Percentiles rank a stretch among this genome's conserved stretches.
phyloP scores from a whole-genome alignment of 2,329 filamentous ascomycete species.

The Aureobasidium sp. region DNA sequence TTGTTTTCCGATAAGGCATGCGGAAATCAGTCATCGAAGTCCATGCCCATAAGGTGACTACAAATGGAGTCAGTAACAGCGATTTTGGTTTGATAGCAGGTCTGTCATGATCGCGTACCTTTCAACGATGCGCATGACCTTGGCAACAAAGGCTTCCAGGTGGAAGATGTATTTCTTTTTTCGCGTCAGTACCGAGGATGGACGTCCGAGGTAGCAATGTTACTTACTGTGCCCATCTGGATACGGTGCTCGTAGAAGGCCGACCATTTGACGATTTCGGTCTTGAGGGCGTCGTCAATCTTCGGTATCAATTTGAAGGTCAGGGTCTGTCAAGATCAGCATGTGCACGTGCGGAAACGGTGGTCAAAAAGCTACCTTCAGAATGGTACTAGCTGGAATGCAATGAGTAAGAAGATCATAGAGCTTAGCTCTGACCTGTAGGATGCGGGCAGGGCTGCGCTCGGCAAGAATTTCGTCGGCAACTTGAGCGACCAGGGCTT shows the following conservation, averaged over 20 bases:
- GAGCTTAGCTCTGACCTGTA: slow-evolving; percentile 85
- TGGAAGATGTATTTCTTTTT: slow-evolving; percentile 87
- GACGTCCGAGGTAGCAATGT: background rate
- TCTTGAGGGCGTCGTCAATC: slow-evolving; percentile 82
- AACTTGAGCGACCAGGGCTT: slow-evolving; percentile 78
- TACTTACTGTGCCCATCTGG: slow-evolving; percentile 61
- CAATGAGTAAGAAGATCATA: slow-evolving; percentile 97
- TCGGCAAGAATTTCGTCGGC: slow-evolving; percentile 92
- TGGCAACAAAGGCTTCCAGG: slow-evolving; percentile 94
- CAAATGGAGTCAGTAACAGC: background rate
- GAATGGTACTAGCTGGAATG: slow-evolving; percentile 86
- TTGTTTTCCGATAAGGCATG: background rate
- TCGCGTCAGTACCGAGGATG: background rate
- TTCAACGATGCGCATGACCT: slow-evolving; percentile 95
- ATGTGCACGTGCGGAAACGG: background rate
- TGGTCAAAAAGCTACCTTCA: slow-evolving; percentile 49
- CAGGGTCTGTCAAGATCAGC: slow-evolving; percentile 48
- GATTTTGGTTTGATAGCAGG: background rate
- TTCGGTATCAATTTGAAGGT: slow-evolving; percentile 85
- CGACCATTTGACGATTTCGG: slow-evolving; percentile 89
- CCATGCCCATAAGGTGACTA: slow-evolving; percentile 65
- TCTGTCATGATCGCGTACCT: slow-evolving; percentile 50
- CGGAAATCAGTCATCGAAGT: slow-evolving; percentile 37
- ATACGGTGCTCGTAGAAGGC: slow-evolving; percentile 97
- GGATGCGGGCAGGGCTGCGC: slow-evolving; percentile 78